These are phyloP conservation scores for Daldinia caldariorum DNA, from an alignment of 495 filamentous ascomycete species.

Conservation along the genomic window DNA sequence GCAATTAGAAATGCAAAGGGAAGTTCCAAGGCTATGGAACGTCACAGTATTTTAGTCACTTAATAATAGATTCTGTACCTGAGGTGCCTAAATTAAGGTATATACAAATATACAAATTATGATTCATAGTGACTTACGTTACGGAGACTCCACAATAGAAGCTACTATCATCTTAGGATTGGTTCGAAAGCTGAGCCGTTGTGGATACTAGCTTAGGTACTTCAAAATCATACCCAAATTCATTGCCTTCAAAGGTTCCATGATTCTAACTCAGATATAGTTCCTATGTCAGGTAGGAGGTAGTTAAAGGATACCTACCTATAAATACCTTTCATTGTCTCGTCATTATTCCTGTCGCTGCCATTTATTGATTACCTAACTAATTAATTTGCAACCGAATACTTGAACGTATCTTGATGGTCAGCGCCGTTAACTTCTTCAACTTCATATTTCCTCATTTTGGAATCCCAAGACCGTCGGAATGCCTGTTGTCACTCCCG, in stretches of 20 bases:
- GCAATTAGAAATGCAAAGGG: constrained; percentile 18
- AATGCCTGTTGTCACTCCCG: constrained; percentile 89
- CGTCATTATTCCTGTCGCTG: background rate
- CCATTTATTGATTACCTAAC: background rate
- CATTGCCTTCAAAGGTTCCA: background rate
- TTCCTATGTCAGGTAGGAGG: too few relatives aligned
- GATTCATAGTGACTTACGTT: constrained; percentile 7
- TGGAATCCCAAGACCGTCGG: constrained; percentile 45
- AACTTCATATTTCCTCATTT: background rate
- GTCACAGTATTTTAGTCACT: background rate
- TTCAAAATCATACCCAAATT: background rate
- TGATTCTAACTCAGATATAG: background rate
- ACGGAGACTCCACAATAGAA: background rate
- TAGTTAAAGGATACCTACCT: background rate
- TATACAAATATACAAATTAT: background rate
- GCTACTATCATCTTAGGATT: constrained; percentile 1
- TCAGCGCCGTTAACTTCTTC: background rate
- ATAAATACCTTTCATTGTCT: background rate
- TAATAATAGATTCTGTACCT: background rate
- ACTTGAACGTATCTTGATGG: background rate
- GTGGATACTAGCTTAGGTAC: background rate
- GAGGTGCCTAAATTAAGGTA: background rate
- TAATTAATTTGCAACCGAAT: background rate
- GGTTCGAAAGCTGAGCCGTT: background rate
- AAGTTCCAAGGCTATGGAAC: background rate